Evolutionary conservation across 1,139 yeast species (phyloP), one percentile per base, ranked within the genome.

Genomic region (Taphrina sp.): DNA sequence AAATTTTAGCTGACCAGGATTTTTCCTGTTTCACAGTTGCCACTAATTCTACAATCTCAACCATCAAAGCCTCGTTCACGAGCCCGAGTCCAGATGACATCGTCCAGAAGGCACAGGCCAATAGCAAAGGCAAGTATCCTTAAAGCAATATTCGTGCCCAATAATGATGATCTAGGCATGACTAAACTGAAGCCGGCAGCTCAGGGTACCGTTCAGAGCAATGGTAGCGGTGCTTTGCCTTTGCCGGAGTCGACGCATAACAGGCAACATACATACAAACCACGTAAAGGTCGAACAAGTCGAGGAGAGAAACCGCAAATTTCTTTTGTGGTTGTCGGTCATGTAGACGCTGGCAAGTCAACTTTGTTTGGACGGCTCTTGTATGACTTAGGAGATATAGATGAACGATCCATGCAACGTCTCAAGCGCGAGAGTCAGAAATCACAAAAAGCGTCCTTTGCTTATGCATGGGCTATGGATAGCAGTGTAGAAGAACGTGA

Each of bases 261-360:
- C n/a, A n/a, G n/a, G n/a, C n/a, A n/a, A n/a, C n/a, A n/a, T n/a
- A n/a, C n/a, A n/a, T n/a, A n/a, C 67, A 70, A 47, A 81, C 80
- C 53, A 23, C 12, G 77, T 77, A 58, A 76, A 73, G 35, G 72
- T 73, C 47, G 72, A 71, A 7, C 67, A 75, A 47, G 26, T 57
- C 67, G 17, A 58, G 65, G 4, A 61, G 65, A 10, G 65, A 67
- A 35, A 12, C 16, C 38, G 24, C 24, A 39, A 34, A 23, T 83
- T 41, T 60, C 90, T 17, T 85, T 87, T 68, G 95, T 88, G 26
- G 94, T 88, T 2, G 81, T 86, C 60, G 98, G 99, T 2, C 98
- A 94, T 71, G 97, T 94, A 17, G 99, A 94, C 72, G 95, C 97
- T 0, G 99, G 99, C 8, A 94, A 94, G 68, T 88, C 96, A 2